These are phyloP conservation scores for Flueggea neowawraea DNA, from an alignment of 441 rosid species.

Conservation along the genomic window DNA sequence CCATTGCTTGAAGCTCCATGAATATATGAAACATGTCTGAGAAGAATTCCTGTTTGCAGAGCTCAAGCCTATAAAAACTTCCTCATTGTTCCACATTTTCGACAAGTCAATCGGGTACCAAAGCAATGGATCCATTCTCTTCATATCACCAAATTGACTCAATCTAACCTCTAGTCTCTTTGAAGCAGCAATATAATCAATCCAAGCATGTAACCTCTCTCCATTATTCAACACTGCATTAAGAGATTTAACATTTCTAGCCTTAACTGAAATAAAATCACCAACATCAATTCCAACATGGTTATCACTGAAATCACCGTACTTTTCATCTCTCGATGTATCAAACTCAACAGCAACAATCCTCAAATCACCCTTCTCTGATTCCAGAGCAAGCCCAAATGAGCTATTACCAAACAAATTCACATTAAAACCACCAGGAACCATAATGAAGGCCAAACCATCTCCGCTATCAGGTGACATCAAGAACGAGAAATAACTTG, in stretches of 20 bases:
- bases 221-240: conserved; percentile 37
- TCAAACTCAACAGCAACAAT: conserved; percentile 56
- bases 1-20: conserved; percentile 66
- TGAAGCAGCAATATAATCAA: conserved; percentile 60
- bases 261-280: conserved; percentile 39
- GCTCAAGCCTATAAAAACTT: conserved; percentile 53
- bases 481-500: conserved; percentile 64
- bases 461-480: conserved; percentile 45
- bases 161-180: conserved; percentile 59
- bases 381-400: conserved; percentile 45
- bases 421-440: conserved; percentile 42
- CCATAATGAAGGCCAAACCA: conserved; percentile 66
- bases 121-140: conserved; percentile 43
- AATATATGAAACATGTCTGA: conserved; percentile 44
- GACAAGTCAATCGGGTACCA: conserved; percentile 45
- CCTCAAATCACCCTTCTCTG: conserved; percentile 17
- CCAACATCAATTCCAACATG: conserved; percentile 51
- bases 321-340: conserved; percentile 21
- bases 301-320: conserved; percentile 42
- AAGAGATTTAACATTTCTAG: conserved; percentile 34
- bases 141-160: conserved; percentile 34
- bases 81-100: conserved; percentile 43
- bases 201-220: conserved; percentile 49
- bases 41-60: conserved; percentile 49
- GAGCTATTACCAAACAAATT: conserved; percentile 37